A percentile compares a stretch with the other conserved stretches of the same genome.
Conservation (phyloP, 2,329 filamentous ascomycete species). For the Decorospora gaudefroyi region DNA sequence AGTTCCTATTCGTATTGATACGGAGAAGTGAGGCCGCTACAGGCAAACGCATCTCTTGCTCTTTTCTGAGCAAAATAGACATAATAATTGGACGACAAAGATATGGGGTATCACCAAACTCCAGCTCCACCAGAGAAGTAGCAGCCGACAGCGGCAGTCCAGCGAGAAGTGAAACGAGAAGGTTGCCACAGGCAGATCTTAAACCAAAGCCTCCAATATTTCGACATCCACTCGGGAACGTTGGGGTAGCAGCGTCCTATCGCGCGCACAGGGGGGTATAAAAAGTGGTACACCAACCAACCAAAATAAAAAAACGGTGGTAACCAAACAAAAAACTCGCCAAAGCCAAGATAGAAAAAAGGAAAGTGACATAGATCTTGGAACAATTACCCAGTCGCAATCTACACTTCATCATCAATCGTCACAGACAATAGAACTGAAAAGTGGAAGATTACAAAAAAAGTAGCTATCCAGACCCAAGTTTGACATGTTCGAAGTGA, state of each 20-base stretch:
- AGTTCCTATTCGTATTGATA: no score
- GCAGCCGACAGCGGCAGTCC: slow-evolving; percentile 13
- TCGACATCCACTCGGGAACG: no score
- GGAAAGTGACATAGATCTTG: slow-evolving; percentile 2
- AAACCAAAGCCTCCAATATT: background rate
- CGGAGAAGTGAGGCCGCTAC: no score
- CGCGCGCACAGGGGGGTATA: slow-evolving; percentile 8
- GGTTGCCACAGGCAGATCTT: slow-evolving; percentile 12
- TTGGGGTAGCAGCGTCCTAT: slow-evolving; percentile 24
- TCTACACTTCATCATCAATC: slow-evolving; percentile 32
- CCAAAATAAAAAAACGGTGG: slow-evolving; percentile 9
- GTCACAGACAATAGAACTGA: slow-evolving; percentile 34
- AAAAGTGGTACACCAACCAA: slow-evolving; percentile 6
- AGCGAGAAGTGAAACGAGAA: slow-evolving; percentile 11
- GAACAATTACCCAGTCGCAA: slow-evolving; percentile 6
- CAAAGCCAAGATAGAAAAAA: slow-evolving; percentile 3
- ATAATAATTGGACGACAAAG: slow-evolving; percentile 9
- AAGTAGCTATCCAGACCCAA: slow-evolving; percentile 1
- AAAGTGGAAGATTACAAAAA: slow-evolving; percentile 31
- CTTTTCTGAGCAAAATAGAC: background rate
- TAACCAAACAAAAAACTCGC: slow-evolving; percentile 3
- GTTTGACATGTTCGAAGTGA: no score
- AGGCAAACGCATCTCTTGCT: no score
- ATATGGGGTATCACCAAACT: slow-evolving; percentile 49
- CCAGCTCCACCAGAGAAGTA: slow-evolving; percentile 48